Evolutionary conservation across 306 rosid species (phyloP).

Genomic region (Casuarina equisetifolia): DNA sequence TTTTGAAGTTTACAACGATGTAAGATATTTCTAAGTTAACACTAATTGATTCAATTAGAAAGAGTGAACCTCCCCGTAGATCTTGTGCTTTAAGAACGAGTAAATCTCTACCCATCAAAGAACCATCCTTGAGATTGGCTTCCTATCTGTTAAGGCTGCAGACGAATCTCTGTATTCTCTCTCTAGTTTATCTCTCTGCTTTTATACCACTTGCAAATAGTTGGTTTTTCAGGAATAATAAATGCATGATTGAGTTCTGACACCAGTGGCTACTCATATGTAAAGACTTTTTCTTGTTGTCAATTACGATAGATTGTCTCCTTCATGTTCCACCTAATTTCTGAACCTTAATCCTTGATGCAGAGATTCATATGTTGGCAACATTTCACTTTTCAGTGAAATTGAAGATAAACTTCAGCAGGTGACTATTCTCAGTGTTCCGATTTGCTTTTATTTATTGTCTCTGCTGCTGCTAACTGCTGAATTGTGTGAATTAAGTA

Average conservation of each 20-base stretch:
- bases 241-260: neutral
- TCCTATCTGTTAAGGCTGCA: neutral
- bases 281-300: neutral
- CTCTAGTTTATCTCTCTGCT: neutral
- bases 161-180: neutral
- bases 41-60: neutral
- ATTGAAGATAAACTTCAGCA: slow-evolving; percentile 83
- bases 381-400: slow-evolving; percentile 72
- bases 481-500: slow-evolving; percentile 9
- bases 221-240: slow-evolving; percentile 6
- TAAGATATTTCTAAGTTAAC: neutral
- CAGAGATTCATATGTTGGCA: slow-evolving; percentile 94
- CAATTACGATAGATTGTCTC: slow-evolving; percentile 4
- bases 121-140: neutral
- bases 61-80: neutral
- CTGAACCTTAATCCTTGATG: slow-evolving; percentile 43
- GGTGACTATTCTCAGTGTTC: slow-evolving; percentile 49
- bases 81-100: neutral
- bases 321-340: slow-evolving; percentile 8
- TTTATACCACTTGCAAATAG: neutral
- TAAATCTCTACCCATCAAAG: neutral
- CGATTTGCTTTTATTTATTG: slow-evolving; percentile 24
- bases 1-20: slow-evolving; percentile 6
- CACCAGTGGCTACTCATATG: neutral
- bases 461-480: slow-evolving; percentile 19